phyloP scores from a whole-genome alignment of 2,329 filamentous ascomycete species.

The Bimuria novae-zelandiae region DNA sequence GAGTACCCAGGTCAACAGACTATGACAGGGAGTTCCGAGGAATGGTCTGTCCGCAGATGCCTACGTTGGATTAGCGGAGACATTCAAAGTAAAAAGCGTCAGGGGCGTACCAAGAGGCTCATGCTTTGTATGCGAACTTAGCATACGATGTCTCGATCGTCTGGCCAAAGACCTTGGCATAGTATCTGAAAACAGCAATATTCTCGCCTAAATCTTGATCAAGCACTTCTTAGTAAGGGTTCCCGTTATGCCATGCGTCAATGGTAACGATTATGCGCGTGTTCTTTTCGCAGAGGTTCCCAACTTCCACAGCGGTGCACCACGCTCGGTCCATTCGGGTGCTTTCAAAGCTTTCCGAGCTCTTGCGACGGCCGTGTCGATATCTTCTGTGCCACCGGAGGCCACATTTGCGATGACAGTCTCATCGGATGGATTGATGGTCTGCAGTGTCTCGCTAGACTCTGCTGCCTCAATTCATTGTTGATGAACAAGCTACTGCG shows the following conservation, averaged over 20 bases:
- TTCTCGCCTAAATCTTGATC: slow-evolving; percentile 64
- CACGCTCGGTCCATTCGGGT: slow-evolving; percentile 21
- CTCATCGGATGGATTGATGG: slow-evolving; percentile 12
- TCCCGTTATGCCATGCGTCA: slow-evolving; percentile 73
- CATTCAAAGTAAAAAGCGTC: slow-evolving; percentile 23
- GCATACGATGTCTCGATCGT: slow-evolving; percentile 67
- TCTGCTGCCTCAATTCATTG: slow-evolving; percentile 8
- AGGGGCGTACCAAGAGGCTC: slow-evolving; percentile 66
- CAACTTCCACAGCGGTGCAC: slow-evolving; percentile 20
- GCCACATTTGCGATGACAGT: slow-evolving; percentile 33
- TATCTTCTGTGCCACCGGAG: slow-evolving; percentile 34
- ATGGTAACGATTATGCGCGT: slow-evolving; percentile 18
- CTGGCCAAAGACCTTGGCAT: slow-evolving; percentile 74
- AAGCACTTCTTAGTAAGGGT: slow-evolving; percentile 66
- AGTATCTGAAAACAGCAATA: slow-evolving; percentile 57
- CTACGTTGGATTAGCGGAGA: neutral
- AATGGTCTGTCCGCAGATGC: slow-evolving; percentile 23
- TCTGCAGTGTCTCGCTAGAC: slow-evolving; percentile 3
- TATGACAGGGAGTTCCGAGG: slow-evolving; percentile 51
- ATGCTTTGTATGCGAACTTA: slow-evolving; percentile 74
- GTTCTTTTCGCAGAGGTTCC: slow-evolving; percentile 23
- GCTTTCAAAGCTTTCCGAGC: slow-evolving; percentile 25
- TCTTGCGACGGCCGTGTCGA: slow-evolving; percentile 38
- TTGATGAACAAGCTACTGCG: slow-evolving; percentile 16
- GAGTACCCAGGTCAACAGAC: slow-evolving; percentile 57